A percentile compares a stretch with the other conserved stretches of the same genome.
These are phyloP conservation scores for Conringia planisiliqua DNA, from an alignment of 345 rosid species.

Conservation along the genomic window DNA sequence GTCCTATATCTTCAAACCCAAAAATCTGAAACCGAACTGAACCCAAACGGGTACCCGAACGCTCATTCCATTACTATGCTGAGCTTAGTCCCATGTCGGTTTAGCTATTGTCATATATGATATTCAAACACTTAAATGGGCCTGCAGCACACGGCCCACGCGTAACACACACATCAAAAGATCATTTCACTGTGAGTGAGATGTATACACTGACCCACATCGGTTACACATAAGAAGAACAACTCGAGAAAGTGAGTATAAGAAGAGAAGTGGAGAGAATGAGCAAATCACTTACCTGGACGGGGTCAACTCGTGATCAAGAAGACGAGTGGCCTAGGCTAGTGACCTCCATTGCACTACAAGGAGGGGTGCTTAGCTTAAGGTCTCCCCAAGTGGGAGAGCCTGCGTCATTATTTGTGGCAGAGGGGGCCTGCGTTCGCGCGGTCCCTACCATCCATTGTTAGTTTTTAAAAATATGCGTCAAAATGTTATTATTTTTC, in stretches of 20 bases:
- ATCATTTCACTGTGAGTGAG: too few relatives aligned
- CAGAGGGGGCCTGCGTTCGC: constrained; percentile 8
- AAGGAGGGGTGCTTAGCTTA: background rate
- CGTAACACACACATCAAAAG: too few relatives aligned
- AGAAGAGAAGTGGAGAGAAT: background rate
- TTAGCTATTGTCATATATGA: too few relatives aligned
- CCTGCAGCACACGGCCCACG: too few relatives aligned
- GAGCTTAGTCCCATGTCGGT: too few relatives aligned
- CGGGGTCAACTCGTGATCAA: background rate
- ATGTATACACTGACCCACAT: background rate
- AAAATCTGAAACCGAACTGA: too few relatives aligned
- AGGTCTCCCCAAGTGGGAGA: background rate
- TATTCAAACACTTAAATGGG: too few relatives aligned
- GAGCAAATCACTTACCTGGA: background rate
- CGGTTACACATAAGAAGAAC: background rate
- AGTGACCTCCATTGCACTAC: background rate
- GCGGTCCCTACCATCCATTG: background rate
- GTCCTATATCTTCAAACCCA: too few relatives aligned
- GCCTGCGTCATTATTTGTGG: constrained; percentile 1
- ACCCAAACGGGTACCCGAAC: too few relatives aligned
- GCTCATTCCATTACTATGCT: too few relatives aligned
- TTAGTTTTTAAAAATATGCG: too few relatives aligned
- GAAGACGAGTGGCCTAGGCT: constrained; percentile 1
- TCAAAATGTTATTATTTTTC: too few relatives aligned
- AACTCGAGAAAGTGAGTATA: background rate